These are phyloP conservation scores for Clarireedia hainanense DNA, from an alignment of 2,329 filamentous ascomycete species.

Conservation along the genomic window DNA sequence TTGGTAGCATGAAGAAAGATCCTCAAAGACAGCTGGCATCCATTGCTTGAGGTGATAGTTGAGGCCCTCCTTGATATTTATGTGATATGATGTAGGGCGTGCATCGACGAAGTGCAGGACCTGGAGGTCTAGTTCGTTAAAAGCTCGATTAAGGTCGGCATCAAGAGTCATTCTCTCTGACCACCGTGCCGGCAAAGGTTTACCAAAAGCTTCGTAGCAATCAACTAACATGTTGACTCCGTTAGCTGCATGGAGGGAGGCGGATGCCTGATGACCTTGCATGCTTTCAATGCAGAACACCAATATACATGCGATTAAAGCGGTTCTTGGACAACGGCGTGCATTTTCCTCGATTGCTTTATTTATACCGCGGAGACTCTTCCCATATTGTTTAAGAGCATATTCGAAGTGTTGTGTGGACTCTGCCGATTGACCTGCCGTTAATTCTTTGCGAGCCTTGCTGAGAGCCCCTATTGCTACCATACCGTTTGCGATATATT, in stretches of 20 bases:
- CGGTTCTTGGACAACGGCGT: conserved; percentile 1
- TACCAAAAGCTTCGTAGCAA: background rate
- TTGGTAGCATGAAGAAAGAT: conserved; percentile 2
- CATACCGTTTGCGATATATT: conserved; percentile 15
- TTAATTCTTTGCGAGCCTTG: background rate
- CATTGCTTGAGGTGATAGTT: background rate
- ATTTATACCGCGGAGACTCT: conserved; percentile 5
- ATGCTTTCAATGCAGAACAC: conserved; percentile 12
- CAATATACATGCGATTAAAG: conserved; percentile 7
- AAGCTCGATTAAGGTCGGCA: background rate
- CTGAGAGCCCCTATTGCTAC: conserved; percentile 17
- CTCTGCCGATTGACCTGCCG: background rate
- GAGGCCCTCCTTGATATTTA: background rate
- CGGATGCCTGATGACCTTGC: conserved; percentile 9
- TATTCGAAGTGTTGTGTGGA: conserved; percentile 2
- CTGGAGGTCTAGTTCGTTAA: conserved; percentile 7
- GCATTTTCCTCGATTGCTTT: background rate
- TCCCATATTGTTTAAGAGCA: conserved; percentile 7
- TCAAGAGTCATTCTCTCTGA: background rate
- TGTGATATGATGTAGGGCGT: background rate
- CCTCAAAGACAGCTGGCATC: background rate
- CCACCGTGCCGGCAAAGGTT: background rate
- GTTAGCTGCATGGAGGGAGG: conserved; percentile 3
- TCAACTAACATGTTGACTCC: conserved; percentile 2
- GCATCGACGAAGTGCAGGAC: conserved; percentile 5